phyloP scores from a whole-genome alignment of 495 filamentous ascomycete genomes.

The Hypoxylon trugodes region DNA sequence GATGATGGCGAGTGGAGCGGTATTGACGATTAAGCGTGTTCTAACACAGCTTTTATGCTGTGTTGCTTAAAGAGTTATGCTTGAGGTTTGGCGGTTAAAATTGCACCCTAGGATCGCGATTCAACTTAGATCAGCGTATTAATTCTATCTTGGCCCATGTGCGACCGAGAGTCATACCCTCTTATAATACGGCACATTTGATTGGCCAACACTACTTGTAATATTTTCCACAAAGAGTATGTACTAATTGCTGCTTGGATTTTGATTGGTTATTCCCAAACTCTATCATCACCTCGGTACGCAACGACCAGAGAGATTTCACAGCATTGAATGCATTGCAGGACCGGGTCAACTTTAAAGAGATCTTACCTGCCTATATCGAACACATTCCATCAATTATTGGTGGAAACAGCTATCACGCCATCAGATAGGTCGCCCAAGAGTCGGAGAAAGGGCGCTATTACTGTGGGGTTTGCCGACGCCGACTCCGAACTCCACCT shows the following conservation, averaged over 20 bases:
- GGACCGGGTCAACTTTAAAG: background rate
- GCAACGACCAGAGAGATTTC: background rate
- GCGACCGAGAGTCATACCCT: no score
- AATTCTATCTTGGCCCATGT: no score
- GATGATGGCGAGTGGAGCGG: slow-evolving; percentile 69
- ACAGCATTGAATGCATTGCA: background rate
- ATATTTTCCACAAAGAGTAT: no score
- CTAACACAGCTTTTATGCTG: no score
- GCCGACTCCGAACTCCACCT: slow-evolving; percentile 13
- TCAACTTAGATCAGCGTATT: no score
- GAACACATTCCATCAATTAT: slow-evolving; percentile 1
- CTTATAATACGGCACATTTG: no score
- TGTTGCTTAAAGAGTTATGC: background rate
- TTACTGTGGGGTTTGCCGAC: slow-evolving; percentile 5
- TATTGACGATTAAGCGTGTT: slow-evolving; percentile 61
- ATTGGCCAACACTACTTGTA: no score
- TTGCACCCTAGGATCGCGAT: no score
- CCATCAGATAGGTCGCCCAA: slow-evolving; percentile 6
- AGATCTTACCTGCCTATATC: background rate
- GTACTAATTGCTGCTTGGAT: no score
- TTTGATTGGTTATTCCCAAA: no score
- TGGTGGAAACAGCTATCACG: slow-evolving; percentile 6
- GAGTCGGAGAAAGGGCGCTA: background rate
- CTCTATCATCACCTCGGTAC: no score
- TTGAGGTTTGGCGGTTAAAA: background rate